A percentile compares a stretch with the other conserved stretches of the same genome.
phyloP scores from a whole-genome alignment of 2,329 filamentous ascomycete species.

The Alternaria infectoria region DNA sequence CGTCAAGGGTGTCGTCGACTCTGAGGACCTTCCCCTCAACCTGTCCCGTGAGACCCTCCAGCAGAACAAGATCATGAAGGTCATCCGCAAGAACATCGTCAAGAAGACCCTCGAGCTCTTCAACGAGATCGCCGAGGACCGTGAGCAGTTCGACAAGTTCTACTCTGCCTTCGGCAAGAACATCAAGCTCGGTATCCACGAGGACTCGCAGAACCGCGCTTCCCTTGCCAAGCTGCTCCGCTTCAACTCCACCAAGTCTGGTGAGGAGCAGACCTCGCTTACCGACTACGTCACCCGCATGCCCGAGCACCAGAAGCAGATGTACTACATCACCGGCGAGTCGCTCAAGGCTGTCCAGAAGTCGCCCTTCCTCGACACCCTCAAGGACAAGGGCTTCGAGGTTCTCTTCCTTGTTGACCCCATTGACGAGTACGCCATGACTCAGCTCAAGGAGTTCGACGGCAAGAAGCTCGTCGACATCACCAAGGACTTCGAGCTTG shows the following conservation, averaged over 20 bases:
- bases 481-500: conserved; percentile 99
- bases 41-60: conserved; percentile 99
- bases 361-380: conserved; percentile 97
- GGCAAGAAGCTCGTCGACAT: conserved; percentile 99
- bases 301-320: conserved; percentile 99
- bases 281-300: conserved; percentile 98
- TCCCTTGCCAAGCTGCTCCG: conserved; percentile 96
- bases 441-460: conserved; percentile 99
- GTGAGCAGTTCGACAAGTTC: conserved; percentile 99
- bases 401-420: conserved; percentile 99
- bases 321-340: conserved; percentile 99
- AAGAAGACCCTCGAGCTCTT: conserved; percentile 99
- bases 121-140: conserved; percentile 98
- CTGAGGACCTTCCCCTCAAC: conserved; percentile 99
- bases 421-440: conserved; percentile 99
- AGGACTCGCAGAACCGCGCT: conserved; percentile 96
- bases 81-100: conserved; percentile 99
- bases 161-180: conserved; percentile 99
- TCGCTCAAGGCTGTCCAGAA: conserved; percentile 97
- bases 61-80: conserved; percentile 99
- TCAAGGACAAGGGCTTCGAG: conserved; percentile 99
- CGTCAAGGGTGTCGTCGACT: conserved; percentile 99
- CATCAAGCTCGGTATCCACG: conserved; percentile 99
- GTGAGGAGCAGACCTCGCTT: conserved; percentile 92
- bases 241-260: conserved; percentile 99